Base-by-base conservation (phyloP, 2,329 filamentous ascomycete species). In the Sphaerulina vaccinii region DNA sequence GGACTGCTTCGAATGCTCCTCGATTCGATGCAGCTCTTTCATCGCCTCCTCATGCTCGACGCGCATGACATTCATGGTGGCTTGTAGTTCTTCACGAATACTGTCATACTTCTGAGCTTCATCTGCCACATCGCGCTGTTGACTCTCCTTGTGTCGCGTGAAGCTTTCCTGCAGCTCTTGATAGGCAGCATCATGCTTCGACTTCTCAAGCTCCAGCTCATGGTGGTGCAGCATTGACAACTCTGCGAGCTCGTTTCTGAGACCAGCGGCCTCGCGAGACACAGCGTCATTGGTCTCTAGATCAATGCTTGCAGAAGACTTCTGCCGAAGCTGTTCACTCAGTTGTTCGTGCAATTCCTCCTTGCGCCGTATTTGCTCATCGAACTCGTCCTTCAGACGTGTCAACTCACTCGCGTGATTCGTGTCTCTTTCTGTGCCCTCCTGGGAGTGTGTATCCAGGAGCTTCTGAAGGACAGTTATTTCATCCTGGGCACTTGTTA, bases 191-290 rank as follows among this genome's bases (percentile, higher is more conserved):
- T 62, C 57, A 33, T 60, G 59, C 47, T 52, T 58, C 33, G 58
- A 57, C 16, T 46, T 32, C 29, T 60, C 55, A 41, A 62, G 59
- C 44, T 63, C 61, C 16, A 63, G 52, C 43, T 62, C 61, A 21
- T 56, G 59, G 29, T 62, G 61, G 36, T 62, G 59, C 27, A 58
- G 53, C 32, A 58, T 55, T 10, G 48, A 49, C 15, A 55, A 21
- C 1, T 62, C 59, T 23, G 49, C 50, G 18, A 62, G 52, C 47
- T 55, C 41, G 27, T 51, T 41, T 21, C 52, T 54, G 5, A 57
- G 49, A 13, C 21, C 37, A 21, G 35, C 35, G 37, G 58, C 59
- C 40, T 55, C 57, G 18, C 21, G 40, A 7, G 51, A 23, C n/a
- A 54, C 21, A 5, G 27, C 24, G 5, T 54, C 50, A 47, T 53